Conservation (phyloP, 306 rosid genomes). For the Morella rubra region DNA sequence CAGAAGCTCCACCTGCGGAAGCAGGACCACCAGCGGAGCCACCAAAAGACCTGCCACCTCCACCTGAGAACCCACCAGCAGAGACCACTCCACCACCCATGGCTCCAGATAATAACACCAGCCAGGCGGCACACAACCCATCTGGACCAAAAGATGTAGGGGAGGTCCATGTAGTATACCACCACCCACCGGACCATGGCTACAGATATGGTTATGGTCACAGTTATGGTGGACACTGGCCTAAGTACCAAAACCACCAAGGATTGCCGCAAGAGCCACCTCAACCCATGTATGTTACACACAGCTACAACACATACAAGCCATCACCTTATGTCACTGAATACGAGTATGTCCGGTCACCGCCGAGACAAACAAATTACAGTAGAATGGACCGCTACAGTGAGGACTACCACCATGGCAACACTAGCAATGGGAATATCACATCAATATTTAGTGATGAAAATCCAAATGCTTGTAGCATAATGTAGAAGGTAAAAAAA, state of each 20-base stretch:
- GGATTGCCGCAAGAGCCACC: slow-evolving; percentile 30
- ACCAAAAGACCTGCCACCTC: slow-evolving; percentile 34
- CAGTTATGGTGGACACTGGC: slow-evolving; percentile 36
- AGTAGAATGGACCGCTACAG: slow-evolving; percentile 41
- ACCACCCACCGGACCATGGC: slow-evolving; percentile 40
- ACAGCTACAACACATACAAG: slow-evolving; percentile 62
- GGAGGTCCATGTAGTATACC: slow-evolving; percentile 48
- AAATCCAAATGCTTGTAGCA: slow-evolving; percentile 87
- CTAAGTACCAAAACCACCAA: slow-evolving; percentile 37
- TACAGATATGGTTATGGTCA: slow-evolving; percentile 39
- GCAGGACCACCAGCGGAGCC: slow-evolving; percentile 24
- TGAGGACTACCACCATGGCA: slow-evolving; percentile 42
- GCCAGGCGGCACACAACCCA: slow-evolving; percentile 32
- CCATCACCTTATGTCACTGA: slow-evolving; percentile 63
- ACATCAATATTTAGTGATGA: slow-evolving; percentile 84
- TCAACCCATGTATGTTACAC: slow-evolving; percentile 45
- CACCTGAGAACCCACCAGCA: slow-evolving; percentile 33
- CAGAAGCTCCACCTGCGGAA: slow-evolving; percentile 35
- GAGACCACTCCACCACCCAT: slow-evolving; percentile 29
- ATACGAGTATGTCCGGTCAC: slow-evolving; percentile 56
- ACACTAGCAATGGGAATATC: slow-evolving; percentile 44
- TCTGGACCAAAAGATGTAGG: slow-evolving; percentile 35
- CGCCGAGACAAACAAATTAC: slow-evolving; percentile 44
- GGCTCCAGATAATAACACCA: slow-evolving; percentile 32
- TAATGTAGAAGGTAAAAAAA: slow-evolving; percentile 40